Evolutionary conservation across 148 eudicot species (phyloP).

Genomic region (Polygonum maritimum): DNA sequence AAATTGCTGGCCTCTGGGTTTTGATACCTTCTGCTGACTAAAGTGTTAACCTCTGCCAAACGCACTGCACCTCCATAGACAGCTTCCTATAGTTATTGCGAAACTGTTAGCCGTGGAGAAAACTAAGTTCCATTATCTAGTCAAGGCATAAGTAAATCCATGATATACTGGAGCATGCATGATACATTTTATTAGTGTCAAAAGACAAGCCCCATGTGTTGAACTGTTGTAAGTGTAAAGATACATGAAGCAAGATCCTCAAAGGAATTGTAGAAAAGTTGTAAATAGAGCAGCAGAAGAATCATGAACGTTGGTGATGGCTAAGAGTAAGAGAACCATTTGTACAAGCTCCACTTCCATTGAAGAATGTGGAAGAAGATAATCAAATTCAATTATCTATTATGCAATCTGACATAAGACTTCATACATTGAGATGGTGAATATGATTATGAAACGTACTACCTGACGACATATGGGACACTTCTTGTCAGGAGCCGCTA

Average conservation of each 20-base stretch:
- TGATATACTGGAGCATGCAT: too few relatives aligned
- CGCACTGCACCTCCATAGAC: conserved; percentile 64
- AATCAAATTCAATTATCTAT: too few relatives aligned
- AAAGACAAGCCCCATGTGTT: too few relatives aligned
- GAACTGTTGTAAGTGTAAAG: neutral
- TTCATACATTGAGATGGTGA: too few relatives aligned
- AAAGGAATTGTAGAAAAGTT: neutral
- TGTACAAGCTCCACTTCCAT: neutral
- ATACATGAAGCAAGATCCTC: neutral
- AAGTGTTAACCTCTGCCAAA: conserved; percentile 70
- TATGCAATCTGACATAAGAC: too few relatives aligned
- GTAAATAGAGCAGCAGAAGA: neutral
- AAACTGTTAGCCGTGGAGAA: neutral
- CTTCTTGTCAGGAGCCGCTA: conserved; percentile 46
- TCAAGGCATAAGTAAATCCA: neutral
- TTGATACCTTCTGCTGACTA: conserved; percentile 61
- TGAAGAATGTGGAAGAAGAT: too few relatives aligned
- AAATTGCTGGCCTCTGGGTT: neutral
- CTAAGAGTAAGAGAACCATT: neutral
- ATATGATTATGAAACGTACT: too few relatives aligned
- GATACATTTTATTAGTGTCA: too few relatives aligned
- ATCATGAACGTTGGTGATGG: neutral
- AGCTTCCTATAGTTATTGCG: conserved; percentile 26
- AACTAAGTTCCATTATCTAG: neutral
- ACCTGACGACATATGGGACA: conserved; percentile 90